These are phyloP conservation scores for Fistulifera solaris DNA, from an alignment of 108 stramenopile genomes.

Conservation along the genomic window DNA sequence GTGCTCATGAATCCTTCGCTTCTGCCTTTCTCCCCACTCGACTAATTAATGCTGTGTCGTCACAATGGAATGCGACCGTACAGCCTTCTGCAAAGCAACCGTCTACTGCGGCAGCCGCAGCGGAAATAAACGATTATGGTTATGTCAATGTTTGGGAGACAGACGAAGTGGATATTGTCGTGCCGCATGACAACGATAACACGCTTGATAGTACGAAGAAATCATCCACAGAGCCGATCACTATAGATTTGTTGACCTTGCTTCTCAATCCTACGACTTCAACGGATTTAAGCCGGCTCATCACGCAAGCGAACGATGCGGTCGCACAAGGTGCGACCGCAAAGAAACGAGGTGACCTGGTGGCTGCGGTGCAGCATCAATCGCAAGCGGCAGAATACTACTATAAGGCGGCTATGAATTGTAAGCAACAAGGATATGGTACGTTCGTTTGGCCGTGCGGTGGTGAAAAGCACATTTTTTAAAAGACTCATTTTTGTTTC, in stretches of 20 bases:
- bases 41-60: neutral
- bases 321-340: constrained; percentile 14
- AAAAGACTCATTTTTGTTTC: neutral
- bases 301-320: neutral
- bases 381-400: constrained; percentile 32
- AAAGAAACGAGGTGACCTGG: constrained; percentile 29
- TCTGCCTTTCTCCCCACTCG: neutral
- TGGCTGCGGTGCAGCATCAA: constrained; percentile 28
- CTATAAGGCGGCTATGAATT: constrained; percentile 23
- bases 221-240: neutral
- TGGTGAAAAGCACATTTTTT: too few relatives aligned
- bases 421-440: constrained; percentile 23
- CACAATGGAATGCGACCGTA: neutral
- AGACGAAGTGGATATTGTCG: constrained; percentile 18
- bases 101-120: neutral
- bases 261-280: neutral
- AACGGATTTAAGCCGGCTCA: constrained; percentile 1
- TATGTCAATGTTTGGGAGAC: constrained; percentile 39
- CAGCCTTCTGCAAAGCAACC: too few relatives aligned
- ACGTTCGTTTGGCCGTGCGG: constrained; percentile 9
- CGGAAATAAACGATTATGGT: neutral
- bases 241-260: neutral
- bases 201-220: neutral
- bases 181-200: constrained; percentile 14
- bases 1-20: neutral